Percentiles rank a stretch among this genome's conserved stretches.
phyloP scores from a whole-genome alignment of 768 basidiomycete genomes.

The Trametes maxima region DNA sequence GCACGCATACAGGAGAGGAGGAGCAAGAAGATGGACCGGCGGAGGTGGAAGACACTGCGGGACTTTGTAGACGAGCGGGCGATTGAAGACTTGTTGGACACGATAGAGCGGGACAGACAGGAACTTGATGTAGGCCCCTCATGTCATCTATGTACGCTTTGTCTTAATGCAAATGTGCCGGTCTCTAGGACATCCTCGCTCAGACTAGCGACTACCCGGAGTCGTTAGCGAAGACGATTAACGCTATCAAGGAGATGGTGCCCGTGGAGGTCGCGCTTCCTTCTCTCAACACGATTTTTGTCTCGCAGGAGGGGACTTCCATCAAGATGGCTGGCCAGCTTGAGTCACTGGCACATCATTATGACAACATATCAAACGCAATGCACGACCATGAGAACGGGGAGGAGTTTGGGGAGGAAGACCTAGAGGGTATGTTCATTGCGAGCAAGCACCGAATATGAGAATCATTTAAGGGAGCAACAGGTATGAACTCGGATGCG shows the following conservation, averaged over 20 bases:
- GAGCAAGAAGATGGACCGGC: conserved; percentile 42
- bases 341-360: conserved; percentile 73
- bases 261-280: conserved; percentile 41
- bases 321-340: conserved; percentile 73
- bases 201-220: conserved; percentile 71
- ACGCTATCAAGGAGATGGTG: conserved; percentile 55
- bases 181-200: conserved; percentile 58
- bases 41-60: conserved; percentile 77
- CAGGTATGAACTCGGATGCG: conserved; percentile 83
- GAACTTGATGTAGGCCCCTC: conserved; percentile 60
- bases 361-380: conserved; percentile 73
- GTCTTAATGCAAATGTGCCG: conserved; percentile 30
- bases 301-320: conserved; percentile 57
- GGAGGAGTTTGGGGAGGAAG: conserved; percentile 65
- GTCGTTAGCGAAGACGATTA: conserved; percentile 56
- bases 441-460: neutral
- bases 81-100: conserved; percentile 75
- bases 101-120: conserved; percentile 68
- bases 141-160: neutral
- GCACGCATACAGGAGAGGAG: conserved; percentile 21
- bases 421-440: conserved; percentile 57
- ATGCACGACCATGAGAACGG: conserved; percentile 71
- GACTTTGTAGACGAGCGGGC: conserved; percentile 86
- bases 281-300: conserved; percentile 51
- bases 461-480: neutral